A percentile compares a stretch with the other conserved stretches of the same genome.
Evolutionary conservation across 805 yeast genomes (phyloP).

Genomic region (Wickerhamiella cacticola): DNA sequence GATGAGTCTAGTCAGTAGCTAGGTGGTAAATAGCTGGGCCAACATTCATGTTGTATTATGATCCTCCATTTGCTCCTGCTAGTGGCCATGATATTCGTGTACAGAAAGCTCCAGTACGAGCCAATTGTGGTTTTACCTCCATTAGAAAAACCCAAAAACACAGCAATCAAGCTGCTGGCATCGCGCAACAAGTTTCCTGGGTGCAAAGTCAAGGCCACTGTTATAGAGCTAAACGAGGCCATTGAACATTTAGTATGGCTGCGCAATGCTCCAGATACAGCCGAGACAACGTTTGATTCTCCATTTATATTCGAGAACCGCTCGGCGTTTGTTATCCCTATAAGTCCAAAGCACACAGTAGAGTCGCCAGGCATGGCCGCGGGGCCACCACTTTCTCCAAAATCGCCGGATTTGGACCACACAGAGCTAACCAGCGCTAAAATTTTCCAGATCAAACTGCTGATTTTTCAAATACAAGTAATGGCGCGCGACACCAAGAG

Average conservation of each 20-base stretch:
- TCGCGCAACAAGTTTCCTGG: not conserved
- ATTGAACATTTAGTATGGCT: not conserved
- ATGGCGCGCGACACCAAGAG: not conserved
- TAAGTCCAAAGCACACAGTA: no score
- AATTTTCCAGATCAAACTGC: not conserved
- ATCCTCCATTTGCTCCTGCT: no score
- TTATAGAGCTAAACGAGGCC: not conserved
- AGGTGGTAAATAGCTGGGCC: no score
- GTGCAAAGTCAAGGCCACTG: not conserved
- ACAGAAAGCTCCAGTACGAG: not conserved
- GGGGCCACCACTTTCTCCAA: no score
- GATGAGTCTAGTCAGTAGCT: no score
- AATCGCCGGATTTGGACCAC: not conserved
- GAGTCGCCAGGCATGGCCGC: no score
- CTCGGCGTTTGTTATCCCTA: not conserved
- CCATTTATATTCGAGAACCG: constrained; percentile 1
- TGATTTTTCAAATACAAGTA: not conserved
- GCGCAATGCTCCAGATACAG: not conserved
- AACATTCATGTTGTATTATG: not conserved
- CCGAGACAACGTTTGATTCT: not conserved
- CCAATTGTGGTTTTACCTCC: not conserved
- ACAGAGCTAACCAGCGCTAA: not conserved
- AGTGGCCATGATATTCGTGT: not conserved
- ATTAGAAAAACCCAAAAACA: not conserved
- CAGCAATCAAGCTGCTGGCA: not conserved